These are phyloP conservation scores for Phaeomoniella chlamydospora DNA, from an alignment of 2,329 filamentous ascomycete species.

Conservation along the genomic window DNA sequence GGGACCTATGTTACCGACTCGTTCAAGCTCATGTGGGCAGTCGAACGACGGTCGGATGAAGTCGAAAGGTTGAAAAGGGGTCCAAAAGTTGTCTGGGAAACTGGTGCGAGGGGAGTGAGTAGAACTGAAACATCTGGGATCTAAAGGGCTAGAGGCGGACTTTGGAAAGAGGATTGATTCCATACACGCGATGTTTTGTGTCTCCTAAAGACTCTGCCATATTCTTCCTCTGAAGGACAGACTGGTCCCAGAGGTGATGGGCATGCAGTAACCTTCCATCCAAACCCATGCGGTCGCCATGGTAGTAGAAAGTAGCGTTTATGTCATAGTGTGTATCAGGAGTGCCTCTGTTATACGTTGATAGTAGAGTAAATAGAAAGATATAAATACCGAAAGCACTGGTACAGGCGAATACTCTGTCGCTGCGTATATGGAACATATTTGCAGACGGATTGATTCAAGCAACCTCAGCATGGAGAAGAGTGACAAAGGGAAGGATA, in stretches of 20 bases:
- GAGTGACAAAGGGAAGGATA: no score
- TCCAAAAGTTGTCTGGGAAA: constrained; percentile 3
- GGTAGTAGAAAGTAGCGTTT: no score
- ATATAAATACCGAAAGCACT: no score
- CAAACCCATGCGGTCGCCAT: not conserved
- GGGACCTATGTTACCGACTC: constrained; percentile 23
- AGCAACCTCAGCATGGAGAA: no score
- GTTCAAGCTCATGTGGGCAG: constrained; percentile 25
- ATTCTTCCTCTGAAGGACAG: not conserved
- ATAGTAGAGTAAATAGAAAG: no score
- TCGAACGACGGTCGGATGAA: constrained; percentile 23
- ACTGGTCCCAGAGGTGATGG: not conserved
- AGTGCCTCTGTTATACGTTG: no score
- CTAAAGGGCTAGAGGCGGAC: no score
- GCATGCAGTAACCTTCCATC: not conserved
- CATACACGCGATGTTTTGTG: not conserved
- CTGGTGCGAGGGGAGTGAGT: constrained; percentile 1
- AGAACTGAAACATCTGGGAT: not conserved
- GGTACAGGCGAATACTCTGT: no score
- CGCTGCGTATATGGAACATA: no score
- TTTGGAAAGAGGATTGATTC: not conserved
- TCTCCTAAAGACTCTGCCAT: not conserved
- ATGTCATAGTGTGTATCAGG: no score
- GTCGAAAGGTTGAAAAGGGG: constrained; percentile 18
- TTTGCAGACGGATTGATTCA: no score